These are phyloP conservation scores for Herpetomonas samuelpessoai DNA, from an alignment of 208 protist species.

Conservation along the genomic window DNA sequence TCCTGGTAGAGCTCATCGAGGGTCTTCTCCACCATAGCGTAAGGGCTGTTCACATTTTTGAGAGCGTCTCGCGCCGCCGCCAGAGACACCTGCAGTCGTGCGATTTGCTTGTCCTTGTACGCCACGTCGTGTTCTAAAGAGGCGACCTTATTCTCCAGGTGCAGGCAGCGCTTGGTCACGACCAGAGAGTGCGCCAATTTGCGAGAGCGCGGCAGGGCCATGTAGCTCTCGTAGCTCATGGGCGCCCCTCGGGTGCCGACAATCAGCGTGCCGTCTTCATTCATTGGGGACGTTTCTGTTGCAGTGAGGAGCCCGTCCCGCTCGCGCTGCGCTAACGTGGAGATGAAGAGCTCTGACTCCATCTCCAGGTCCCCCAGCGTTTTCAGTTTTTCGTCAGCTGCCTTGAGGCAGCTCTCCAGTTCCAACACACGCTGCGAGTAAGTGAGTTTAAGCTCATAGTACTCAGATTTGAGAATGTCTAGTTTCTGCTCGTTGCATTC, in stretches of 20 bases:
- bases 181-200: conserved; percentile 73
- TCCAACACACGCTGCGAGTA: conserved; percentile 74
- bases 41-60: conserved; percentile 85
- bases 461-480: conserved; percentile 88
- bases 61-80: conserved; percentile 72
- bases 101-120: conserved; percentile 74
- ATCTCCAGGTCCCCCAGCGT: conserved; percentile 76
- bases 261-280: too few species aligned
- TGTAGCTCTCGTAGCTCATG: conserved; percentile 51
- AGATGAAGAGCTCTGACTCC: conserved; percentile 85
- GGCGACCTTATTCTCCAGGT: conserved; percentile 75
- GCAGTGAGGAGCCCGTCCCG: conserved; percentile 9
- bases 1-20: conserved; percentile 49
- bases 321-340: conserved; percentile 57
- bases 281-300: not conserved
- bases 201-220: conserved; percentile 70
- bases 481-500: conserved; percentile 90
- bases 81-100: conserved; percentile 65
- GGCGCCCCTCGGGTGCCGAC: too few species aligned
- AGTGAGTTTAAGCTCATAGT: conserved; percentile 84
- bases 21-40: conserved; percentile 72
- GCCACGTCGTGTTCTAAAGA: conserved; percentile 59
- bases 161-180: conserved; percentile 85
- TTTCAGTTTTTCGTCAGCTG: conserved; percentile 83
- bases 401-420: conserved; percentile 64